These are phyloP conservation scores for Beta vulgaris DNA, from an alignment of 148 eudicot genomes.

Conservation along the genomic window DNA sequence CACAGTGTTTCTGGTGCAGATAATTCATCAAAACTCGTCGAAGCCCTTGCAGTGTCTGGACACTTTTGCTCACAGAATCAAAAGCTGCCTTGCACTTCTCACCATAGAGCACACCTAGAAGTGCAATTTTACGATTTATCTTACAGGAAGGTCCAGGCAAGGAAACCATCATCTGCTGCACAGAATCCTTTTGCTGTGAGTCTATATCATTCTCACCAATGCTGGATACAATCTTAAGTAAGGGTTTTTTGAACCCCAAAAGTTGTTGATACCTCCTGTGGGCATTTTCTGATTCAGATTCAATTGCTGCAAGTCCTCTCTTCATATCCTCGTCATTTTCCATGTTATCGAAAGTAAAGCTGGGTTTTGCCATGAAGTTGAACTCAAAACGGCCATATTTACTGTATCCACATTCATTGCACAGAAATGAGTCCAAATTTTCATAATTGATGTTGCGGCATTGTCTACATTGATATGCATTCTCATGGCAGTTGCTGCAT, in stretches of 20 bases:
- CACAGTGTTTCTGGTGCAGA: constrained; percentile 76
- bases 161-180: constrained; percentile 99
- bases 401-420: constrained; percentile 99
- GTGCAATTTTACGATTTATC: constrained; percentile 96
- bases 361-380: constrained; percentile 99
- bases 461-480: constrained; percentile 99
- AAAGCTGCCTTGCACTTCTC: constrained; percentile 99
- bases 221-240: constrained; percentile 97
- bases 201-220: constrained; percentile 98
- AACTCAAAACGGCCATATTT: constrained; percentile 99
- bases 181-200: constrained; percentile 98
- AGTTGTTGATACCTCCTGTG: constrained; percentile 98
- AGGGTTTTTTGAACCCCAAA: constrained; percentile 93
- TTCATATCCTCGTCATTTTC: constrained; percentile 99
- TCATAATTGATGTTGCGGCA: constrained; percentile 98
- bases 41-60: constrained; percentile 99
- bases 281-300: constrained; percentile 99
- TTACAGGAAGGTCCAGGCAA: constrained; percentile 98
- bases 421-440: constrained; percentile 93
- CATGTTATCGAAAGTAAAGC: constrained; percentile 94
- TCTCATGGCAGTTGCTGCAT: constrained; percentile 97
- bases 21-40: constrained; percentile 93
- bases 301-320: constrained; percentile 94
- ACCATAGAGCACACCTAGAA: constrained; percentile 97
- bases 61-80: constrained; percentile 99